A percentile compares a stretch with the other conserved stretches of the same genome.
These are phyloP conservation scores for Mycena epipterygia DNA, from an alignment of 768 basidiomycete species.

Conservation along the genomic window DNA sequence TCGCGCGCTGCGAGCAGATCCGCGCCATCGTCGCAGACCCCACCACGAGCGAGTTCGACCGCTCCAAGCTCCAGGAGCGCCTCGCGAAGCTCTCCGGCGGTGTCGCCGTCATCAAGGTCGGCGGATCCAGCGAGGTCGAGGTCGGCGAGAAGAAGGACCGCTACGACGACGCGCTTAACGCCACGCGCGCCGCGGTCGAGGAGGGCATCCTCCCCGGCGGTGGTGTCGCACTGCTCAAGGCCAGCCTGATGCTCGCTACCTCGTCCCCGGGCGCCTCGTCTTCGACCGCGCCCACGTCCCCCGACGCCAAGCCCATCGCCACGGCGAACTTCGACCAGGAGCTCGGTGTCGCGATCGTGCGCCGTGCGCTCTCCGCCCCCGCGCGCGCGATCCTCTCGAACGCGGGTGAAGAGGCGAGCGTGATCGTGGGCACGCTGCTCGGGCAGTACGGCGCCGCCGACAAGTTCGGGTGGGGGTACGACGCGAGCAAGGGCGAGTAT, in stretches of 20 bases:
- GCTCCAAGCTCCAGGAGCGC: conserved; percentile 95
- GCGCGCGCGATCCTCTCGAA: conserved; percentile 92
- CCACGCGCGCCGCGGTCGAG: conserved; percentile 98
- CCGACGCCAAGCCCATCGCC: conserved; percentile 76
- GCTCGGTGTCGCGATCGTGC: conserved; percentile 94
- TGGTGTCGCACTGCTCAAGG: conserved; percentile 93
- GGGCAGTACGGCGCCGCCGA: conserved; percentile 76
- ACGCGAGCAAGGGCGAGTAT: conserved; percentile 92
- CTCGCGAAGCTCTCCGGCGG: conserved; percentile 96
- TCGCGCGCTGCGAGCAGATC: conserved; percentile 96
- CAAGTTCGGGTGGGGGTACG: conserved; percentile 91
- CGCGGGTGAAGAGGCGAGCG: conserved; percentile 93
- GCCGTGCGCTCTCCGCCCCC: conserved; percentile 86
- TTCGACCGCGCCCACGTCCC: conserved; percentile 62
- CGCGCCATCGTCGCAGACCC: conserved; percentile 84
- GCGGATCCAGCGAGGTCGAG: conserved; percentile 94
- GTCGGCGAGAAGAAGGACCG: conserved; percentile 99
- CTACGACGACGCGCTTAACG: conserved; percentile 96
- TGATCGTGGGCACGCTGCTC: conserved; percentile 91
- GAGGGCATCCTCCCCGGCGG: conserved; percentile 99
- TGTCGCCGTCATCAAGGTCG: conserved; percentile 99
- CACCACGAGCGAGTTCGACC: conserved; percentile 94
- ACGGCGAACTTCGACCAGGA: conserved; percentile 97
- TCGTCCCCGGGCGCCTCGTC: conserved; percentile 61
- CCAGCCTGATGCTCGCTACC: conserved; percentile 78